Evolutionary conservation across 768 basidiomycete genomes (phyloP).

Genomic region (Plicaturopsis crispa): DNA sequence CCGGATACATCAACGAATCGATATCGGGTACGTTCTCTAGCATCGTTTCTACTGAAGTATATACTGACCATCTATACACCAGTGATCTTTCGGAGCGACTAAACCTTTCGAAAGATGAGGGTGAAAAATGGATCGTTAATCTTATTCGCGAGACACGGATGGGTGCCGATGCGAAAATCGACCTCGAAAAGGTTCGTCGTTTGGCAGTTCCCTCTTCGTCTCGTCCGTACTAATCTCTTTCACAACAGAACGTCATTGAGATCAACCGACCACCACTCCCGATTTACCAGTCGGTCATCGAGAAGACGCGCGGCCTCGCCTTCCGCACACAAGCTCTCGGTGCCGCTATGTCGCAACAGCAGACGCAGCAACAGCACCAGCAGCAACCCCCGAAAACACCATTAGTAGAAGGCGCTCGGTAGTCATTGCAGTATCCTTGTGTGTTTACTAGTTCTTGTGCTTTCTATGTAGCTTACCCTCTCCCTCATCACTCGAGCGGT

Average conservation of each 20-base stretch:
- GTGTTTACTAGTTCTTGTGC: no score
- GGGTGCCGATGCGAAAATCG: conserved; percentile 96
- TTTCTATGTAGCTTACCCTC: no score
- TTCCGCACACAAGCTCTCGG: conserved; percentile 88
- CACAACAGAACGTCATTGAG: conserved; percentile 82
- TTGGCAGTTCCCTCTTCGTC: neutral
- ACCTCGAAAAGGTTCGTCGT: conserved; percentile 79
- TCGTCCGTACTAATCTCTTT: neutral
- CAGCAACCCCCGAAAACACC: no score
- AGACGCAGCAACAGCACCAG: no score
- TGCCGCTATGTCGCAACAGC: conserved; percentile 58
- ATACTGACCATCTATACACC: conserved; percentile 2
- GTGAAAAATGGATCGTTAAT: conserved; percentile 99
- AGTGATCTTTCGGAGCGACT: conserved; percentile 91
- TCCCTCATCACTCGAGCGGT: no score
- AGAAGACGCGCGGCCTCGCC: conserved; percentile 88
- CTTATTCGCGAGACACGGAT: conserved; percentile 95
- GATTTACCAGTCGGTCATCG: conserved; percentile 90
- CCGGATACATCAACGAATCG: conserved; percentile 90
- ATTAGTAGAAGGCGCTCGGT: no score
- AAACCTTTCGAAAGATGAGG: conserved; percentile 90
- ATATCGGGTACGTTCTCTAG: conserved; percentile 56
- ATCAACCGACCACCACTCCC: conserved; percentile 87
- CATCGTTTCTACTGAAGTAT: neutral
- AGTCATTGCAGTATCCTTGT: no score